These are phyloP conservation scores for Alternaria postmessia DNA, from an alignment of 2,329 filamentous ascomycete species.

Conservation along the genomic window DNA sequence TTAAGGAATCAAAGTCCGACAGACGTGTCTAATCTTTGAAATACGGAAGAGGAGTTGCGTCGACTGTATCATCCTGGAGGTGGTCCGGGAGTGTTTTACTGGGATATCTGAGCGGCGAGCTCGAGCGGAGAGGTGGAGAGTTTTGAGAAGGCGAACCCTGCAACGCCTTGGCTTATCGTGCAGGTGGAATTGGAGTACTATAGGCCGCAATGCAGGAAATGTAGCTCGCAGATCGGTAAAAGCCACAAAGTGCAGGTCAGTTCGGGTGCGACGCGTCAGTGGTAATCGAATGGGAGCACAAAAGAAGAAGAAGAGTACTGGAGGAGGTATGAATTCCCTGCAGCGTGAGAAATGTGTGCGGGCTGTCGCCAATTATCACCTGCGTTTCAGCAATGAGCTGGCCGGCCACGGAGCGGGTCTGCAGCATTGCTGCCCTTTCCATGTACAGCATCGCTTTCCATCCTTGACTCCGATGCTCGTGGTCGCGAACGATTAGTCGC, in stretches of 20 bases:
- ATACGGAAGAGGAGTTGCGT: slow-evolving; percentile 46
- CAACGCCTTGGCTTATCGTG: slow-evolving; percentile 51
- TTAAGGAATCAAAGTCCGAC: slow-evolving; percentile 47
- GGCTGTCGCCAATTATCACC: slow-evolving; percentile 49
- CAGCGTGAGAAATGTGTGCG: slow-evolving; percentile 36
- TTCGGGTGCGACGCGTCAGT: slow-evolving; percentile 37
- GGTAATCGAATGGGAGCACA: slow-evolving; percentile 42
- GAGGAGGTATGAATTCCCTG: slow-evolving; percentile 48
- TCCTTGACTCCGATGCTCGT: slow-evolving; percentile 45
- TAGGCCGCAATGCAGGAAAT: slow-evolving; percentile 52
- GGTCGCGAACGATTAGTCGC: slow-evolving; percentile 49
- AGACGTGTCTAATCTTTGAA: slow-evolving; percentile 41
- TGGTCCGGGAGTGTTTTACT: slow-evolving; percentile 41
- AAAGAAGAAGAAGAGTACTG: slow-evolving; percentile 35
- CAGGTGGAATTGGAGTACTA: slow-evolving; percentile 43
- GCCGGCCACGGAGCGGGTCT: slow-evolving; percentile 48
- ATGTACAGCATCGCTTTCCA: slow-evolving; percentile 43
- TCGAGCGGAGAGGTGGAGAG: slow-evolving; percentile 45
- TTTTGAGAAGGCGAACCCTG: slow-evolving; percentile 51
- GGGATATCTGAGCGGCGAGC: slow-evolving; percentile 44
- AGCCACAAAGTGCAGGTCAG: slow-evolving; percentile 47
- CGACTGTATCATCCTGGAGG: slow-evolving; percentile 53
- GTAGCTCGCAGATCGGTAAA: slow-evolving; percentile 43
- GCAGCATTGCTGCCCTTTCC: slow-evolving; percentile 42
- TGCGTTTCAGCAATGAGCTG: slow-evolving; percentile 48